Evolutionary conservation across 495 filamentous ascomycete species (phyloP), one percentile per base, ranked within the genome.

Genomic region (Viridothelium virens): DNA sequence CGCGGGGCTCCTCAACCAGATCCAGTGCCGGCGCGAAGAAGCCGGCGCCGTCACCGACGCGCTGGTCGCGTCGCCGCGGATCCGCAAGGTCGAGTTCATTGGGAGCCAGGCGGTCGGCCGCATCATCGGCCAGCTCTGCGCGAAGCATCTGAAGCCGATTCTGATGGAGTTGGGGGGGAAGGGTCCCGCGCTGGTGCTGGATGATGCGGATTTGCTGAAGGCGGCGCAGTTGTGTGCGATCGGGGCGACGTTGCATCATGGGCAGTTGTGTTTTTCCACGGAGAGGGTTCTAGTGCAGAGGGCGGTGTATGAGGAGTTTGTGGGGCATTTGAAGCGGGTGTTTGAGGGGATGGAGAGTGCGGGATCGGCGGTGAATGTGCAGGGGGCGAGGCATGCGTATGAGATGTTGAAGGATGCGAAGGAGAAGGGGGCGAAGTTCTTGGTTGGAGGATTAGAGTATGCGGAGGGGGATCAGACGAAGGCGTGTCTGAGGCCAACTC

Each of bases 111-210:
- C 59, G 12, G 69, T 73, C 0, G 71, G 71, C 2, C 44, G 67
- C 6, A 66, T 69, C 18, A 71, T 73, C 53, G 71, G 67, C 9
- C 65, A 68, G 53, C 41, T 67, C 7, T 65, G 64, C 16, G 67
- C 71, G 1, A 69, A 69, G 39, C 44, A 71, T 41, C 41, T 73
- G 36, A 73, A 73, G 67, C 71, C 69, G 1, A 62, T 71, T 12
- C n/a, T 73, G 62, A 62, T 73, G 67, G 71, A 71, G 56, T 41
- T 73, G 38, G 69, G 71, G 3, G 71, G 71, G 9, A 73, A 73
- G 59, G 38, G 61, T n/a, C 69, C 69, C 2, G 38, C 62, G 6
- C 56, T 73, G 16, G 71, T 73, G 9, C 63, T 73, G 6, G 67
- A 71, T 9, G 71, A 73, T 66, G 71, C 71, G 41, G 65, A 69